Evolutionary conservation across 139 green algal species (phyloP), one percentile per base, ranked within the genome.

Genomic region (Trebouxia sp.): DNA sequence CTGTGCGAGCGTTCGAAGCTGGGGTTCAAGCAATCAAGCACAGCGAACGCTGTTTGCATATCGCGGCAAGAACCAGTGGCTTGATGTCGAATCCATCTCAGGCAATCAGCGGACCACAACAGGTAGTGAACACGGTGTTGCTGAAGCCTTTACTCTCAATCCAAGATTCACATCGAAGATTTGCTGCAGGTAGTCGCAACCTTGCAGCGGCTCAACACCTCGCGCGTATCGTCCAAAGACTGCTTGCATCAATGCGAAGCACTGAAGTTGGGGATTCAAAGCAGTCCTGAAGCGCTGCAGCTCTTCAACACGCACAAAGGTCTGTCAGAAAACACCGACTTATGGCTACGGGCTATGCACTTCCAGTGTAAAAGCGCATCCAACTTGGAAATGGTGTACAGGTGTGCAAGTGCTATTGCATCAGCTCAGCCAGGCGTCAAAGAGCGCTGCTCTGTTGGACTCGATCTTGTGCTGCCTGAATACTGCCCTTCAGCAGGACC

Each of bases 391-490:
- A n/a, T n/a, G n/a, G n/a, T n/a, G n/a, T n/a, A n/a, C 62, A 72
- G 62, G 62, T 72, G 62, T 72, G 62, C 62, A 72, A 14, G 62
- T 72, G 32, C 62, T 72, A 6, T 37, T 72, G 32, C 62, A 72
- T 32, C 62, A 72, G 35, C 20, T 72, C 32, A 72, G 9, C 20
- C 62, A 72, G 26, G 43, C 62, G 0, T 72, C 32, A 7, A 72
- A 30, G 26, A 72, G 62, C 20, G 43, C 62, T 45, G 37, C 20
- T 41, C 11, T 72, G 62, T 35, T 72, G 17, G 62, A 72, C 32
- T 72, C 62, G 6, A 72, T 72, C 35, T 15, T 72, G 11, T 35
- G 62, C 35, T 72, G 62, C 62, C 62, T 72, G 8, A 35, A 30
- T 6, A 45, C 10, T n/a, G 14, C 62, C 20, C 32, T 72, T 32